A percentile compares a stretch with the other conserved stretches of the same genome.
phyloP scores from a whole-genome alignment of 2,329 filamentous ascomycete species.

The Ramularia endophylla region DNA sequence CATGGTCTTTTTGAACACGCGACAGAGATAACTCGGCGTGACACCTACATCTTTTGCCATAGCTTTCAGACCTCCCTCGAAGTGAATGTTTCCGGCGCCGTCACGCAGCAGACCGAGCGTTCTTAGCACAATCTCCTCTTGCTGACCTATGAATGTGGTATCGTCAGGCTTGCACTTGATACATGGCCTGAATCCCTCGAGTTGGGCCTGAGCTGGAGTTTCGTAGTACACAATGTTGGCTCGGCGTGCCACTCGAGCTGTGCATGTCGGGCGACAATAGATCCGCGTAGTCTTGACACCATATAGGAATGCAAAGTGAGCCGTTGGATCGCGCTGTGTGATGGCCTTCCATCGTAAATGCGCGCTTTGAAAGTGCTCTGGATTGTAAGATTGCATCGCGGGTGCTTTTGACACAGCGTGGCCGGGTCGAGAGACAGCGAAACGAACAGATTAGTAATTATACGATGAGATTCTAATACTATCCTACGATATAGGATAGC shows the following conservation, averaged over 20 bases:
- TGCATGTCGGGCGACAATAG: conserved; percentile 58
- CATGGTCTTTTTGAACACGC: conserved; percentile 46
- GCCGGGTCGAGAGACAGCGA: no score
- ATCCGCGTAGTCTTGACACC: conserved; percentile 51
- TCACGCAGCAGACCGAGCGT: conserved; percentile 36
- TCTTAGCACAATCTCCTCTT: conserved; percentile 39
- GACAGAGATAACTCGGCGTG: conserved; percentile 54
- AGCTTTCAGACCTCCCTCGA: conserved; percentile 36
- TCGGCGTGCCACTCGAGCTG: conserved; percentile 53
- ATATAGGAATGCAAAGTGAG: conserved; percentile 44
- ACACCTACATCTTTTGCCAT: conserved; percentile 48
- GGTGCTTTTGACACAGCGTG: no score
- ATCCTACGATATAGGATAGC: no score
- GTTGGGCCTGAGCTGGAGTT: conserved; percentile 41
- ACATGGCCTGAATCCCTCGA: conserved; percentile 50
- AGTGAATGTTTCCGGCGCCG: conserved; percentile 10
- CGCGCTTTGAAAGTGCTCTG: no score
- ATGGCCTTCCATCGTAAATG: conserved; percentile 13
- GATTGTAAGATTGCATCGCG: no score
- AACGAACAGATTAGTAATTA: no score
- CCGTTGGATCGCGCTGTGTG: conserved; percentile 9
- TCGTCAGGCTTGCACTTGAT: conserved; percentile 48
- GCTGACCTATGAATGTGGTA: conserved; percentile 20
- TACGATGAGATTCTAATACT: no score
- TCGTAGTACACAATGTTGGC: conserved; percentile 53